phyloP scores from a whole-genome alignment of 441 rosid genomes.

The Mallotus japonicus region DNA sequence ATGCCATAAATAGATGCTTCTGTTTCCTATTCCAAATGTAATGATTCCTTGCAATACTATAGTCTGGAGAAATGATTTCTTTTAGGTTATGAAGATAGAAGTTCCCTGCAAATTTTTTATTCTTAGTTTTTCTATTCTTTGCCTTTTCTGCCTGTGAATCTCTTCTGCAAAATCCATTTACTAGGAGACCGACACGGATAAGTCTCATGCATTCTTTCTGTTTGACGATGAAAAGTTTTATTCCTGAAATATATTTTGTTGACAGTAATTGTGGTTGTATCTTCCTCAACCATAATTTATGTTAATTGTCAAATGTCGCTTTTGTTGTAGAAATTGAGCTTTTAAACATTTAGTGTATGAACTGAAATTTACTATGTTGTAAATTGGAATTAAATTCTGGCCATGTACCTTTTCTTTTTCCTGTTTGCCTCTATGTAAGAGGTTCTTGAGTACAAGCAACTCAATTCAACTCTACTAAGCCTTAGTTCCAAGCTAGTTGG shows the following conservation, averaged over 20 bases:
- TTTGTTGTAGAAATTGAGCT: not conserved
- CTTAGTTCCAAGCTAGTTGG: not conserved
- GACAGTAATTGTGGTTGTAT: not conserved
- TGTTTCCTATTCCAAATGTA: not conserved
- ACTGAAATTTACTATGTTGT: not conserved
- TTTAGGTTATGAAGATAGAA: not conserved
- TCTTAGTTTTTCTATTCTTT: not conserved
- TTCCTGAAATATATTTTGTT: not conserved
- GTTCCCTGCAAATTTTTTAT: not conserved
- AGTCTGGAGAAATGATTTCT: not conserved
- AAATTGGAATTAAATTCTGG: too few relatives aligned
- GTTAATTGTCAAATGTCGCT: not conserved
- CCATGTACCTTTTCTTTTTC: too few relatives aligned
- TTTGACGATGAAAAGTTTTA: not conserved
- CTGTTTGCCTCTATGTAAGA: not conserved
- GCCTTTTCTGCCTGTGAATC: not conserved
- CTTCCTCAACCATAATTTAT: not conserved
- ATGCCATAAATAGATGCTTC: not conserved
- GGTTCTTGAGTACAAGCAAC: not conserved
- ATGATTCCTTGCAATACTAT: not conserved
- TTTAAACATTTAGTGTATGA: not conserved
- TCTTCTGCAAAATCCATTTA: not conserved
- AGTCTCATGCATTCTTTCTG: not conserved
- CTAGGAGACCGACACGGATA: not conserved
- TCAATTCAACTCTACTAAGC: not conserved